These are phyloP conservation scores for Xylaria sp. DNA, from an alignment of 495 filamentous ascomycete genomes.

Conservation along the genomic window DNA sequence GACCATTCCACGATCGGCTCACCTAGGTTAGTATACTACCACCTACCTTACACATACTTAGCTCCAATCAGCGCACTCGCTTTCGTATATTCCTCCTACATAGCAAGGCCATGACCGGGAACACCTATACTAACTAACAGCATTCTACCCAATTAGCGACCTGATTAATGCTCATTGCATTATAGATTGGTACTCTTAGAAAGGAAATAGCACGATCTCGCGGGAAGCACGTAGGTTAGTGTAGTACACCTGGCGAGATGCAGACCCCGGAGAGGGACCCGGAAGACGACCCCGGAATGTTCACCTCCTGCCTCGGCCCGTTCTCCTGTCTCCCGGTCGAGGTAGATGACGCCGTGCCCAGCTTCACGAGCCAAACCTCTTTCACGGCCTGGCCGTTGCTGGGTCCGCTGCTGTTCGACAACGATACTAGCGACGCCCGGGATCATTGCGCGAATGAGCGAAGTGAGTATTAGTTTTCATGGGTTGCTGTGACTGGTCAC, in stretches of 20 bases:
- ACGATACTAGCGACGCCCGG: conserved; percentile 84
- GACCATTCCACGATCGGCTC: neutral
- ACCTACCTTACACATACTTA: no score
- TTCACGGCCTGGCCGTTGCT: conserved; percentile 76
- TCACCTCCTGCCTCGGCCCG: conserved; percentile 29
- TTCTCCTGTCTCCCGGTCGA: conserved; percentile 33
- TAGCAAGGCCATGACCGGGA: no score
- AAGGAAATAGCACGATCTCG: neutral
- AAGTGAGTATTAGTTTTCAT: conserved; percentile 57
- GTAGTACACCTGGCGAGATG: conserved; percentile 20
- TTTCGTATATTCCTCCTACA: neutral
- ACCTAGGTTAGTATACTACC: no score
- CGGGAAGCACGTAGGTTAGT: no score
- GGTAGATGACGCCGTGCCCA: conserved; percentile 31
- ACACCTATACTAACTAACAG: neutral
- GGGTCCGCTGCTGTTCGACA: conserved; percentile 87
- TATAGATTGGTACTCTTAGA: neutral
- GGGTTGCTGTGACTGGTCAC: neutral
- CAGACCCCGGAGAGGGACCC: conserved; percentile 27
- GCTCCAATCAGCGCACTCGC: neutral
- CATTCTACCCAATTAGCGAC: neutral
- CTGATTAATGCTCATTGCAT: neutral
- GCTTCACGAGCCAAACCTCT: conserved; percentile 42
- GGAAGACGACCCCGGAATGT: conserved; percentile 27
- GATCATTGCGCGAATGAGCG: conserved; percentile 82